Evolutionary conservation across 2,329 filamentous ascomycete species (phyloP), one percentile per base, ranked within the genome.

Genomic region (Pseudocercospora pini-densiflorae): DNA sequence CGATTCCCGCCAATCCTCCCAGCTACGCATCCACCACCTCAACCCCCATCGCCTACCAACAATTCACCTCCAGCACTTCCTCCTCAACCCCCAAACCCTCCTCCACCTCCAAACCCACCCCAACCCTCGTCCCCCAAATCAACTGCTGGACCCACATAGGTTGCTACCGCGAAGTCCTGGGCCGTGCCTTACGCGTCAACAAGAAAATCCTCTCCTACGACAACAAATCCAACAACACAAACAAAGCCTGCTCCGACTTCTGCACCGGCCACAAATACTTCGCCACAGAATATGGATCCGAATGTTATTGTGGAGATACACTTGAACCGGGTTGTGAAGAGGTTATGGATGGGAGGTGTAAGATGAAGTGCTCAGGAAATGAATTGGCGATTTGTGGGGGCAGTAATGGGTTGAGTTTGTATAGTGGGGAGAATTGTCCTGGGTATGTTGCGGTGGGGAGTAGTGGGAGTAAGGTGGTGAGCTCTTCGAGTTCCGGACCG

Each of bases 391-490:
- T 59, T 16, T 59, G 57, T 59, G 57, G 57, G 2, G 57, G 57
- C 36, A 59, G 57, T 47, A 27, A 47, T n/a, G 57, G 57, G 57
- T 45, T 59, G 57, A 59, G 57, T 59, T 24, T 59, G 57, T 59
- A 59, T 59, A 19, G 27, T n/a, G 24, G 19, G 12, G n/a, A 27
- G 21, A 7, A 8, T n/a, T 59, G 57, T 59, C 5, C 12, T 21
- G 51, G 51, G 27, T 55, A 16, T 31, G 16, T 5, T 54, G 8
- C 51, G 51, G 23, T 9, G 14, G 14, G 14, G 12, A 6, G 14
- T 16, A 40, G 36, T n/a, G 12, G 10, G 2, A 36, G 9, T 36
- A 36, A 12, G 33, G 33, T 36, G 33, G 10, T 14, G 33, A 36
- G 33, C 5, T 36, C 33, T 12, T 36, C 33, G 33, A 33, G 10